Conservation (phyloP, 208 protist genomes). For the Wallacemonas sp. region DNA sequence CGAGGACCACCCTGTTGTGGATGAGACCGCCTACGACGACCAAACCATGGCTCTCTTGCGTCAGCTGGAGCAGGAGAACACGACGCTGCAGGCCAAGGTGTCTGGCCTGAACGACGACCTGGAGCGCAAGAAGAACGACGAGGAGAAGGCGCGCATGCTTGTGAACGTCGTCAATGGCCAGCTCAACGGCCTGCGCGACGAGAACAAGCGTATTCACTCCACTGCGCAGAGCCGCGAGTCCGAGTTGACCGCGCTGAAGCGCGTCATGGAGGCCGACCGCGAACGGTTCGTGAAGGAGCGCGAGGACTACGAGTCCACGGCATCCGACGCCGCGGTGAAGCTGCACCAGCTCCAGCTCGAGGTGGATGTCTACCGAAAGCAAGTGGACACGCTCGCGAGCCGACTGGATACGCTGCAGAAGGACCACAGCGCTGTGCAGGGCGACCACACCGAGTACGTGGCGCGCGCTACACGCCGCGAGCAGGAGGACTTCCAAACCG, state of each 20-base stretch:
- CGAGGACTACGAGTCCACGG: conserved; percentile 47
- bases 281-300: conserved; percentile 26
- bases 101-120: conserved; percentile 61
- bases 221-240: conserved; percentile 37
- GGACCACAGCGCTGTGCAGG: conserved; percentile 33
- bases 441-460: conserved; percentile 40
- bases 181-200: conserved; percentile 76
- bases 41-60: conserved; percentile 79
- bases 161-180: conserved; percentile 86
- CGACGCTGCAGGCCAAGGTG: conserved; percentile 37
- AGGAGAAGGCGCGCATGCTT: conserved; percentile 85
- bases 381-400: conserved; percentile 67
- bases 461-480: conserved; percentile 56
- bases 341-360: conserved; percentile 76
- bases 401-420: conserved; percentile 30
- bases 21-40: conserved; percentile 36
- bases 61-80: conserved; percentile 78
- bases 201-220: conserved; percentile 73
- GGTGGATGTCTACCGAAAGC: conserved; percentile 67
- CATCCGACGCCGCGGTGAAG: conserved; percentile 58
- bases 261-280: conserved; percentile 53
- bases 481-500: conserved; percentile 79
- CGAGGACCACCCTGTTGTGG: conserved; percentile 4
- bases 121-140: conserved; percentile 65
- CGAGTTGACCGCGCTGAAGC: conserved; percentile 52